Evolutionary conservation across 2,329 filamentous ascomycete genomes (phyloP).

Genomic region (Apiospora pterosperma): DNA sequence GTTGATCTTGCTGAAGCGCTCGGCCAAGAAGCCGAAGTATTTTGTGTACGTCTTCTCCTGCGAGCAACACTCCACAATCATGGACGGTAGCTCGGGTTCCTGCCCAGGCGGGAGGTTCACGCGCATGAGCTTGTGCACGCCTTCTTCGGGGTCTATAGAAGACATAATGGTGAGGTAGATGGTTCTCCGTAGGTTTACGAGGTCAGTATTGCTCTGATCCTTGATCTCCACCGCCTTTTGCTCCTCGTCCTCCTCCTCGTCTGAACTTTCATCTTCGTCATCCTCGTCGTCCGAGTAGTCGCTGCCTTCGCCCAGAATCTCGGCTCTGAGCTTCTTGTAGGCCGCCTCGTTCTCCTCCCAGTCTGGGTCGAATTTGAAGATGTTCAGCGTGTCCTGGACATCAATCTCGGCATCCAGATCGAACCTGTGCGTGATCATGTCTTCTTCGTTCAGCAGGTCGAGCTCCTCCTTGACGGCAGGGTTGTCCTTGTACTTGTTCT

Average conservation of each 20-base stretch:
- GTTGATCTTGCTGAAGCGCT: constrained; percentile 94
- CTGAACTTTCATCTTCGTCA: constrained; percentile 66
- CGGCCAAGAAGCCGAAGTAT: constrained; percentile 91
- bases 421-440: constrained; percentile 89
- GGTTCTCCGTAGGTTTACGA: constrained; percentile 87
- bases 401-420: constrained; percentile 82
- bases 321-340: constrained; percentile 85
- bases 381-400: constrained; percentile 82
- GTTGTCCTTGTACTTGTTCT: constrained; percentile 96
- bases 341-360: constrained; percentile 90
- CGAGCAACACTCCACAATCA: constrained; percentile 95
- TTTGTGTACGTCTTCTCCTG: constrained; percentile 97
- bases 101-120: constrained; percentile 83
- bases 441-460: constrained; percentile 94
- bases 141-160: constrained; percentile 93
- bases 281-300: constrained; percentile 69
- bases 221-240: constrained; percentile 91
- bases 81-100: constrained; percentile 87
- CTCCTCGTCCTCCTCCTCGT: constrained; percentile 71
- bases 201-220: constrained; percentile 92
- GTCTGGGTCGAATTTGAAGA: constrained; percentile 90
- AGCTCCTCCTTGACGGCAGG: constrained; percentile 87
- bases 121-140: constrained; percentile 94
- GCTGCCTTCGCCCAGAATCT: constrained; percentile 91
- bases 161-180: constrained; percentile 99